Evolutionary conservation across 208 protist genomes (phyloP).

Genomic region (Angomonas ambiguus): DNA sequence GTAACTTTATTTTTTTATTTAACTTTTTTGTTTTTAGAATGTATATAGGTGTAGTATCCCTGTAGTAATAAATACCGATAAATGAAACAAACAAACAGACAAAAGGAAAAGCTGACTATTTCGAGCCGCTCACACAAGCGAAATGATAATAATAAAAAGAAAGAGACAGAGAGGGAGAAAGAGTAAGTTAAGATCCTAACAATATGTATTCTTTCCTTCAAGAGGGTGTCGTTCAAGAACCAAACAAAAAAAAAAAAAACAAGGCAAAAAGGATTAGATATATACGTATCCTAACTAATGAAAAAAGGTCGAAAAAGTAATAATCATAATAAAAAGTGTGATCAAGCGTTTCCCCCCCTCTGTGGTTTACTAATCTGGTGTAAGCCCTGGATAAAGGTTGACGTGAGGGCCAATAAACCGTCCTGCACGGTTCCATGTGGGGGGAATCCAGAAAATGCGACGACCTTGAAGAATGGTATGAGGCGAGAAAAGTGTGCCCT

Average conservation of each 20-base stretch:
- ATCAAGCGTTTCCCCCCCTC: background rate
- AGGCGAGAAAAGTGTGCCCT: conserved; percentile 66
- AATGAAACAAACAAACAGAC: too few relatives aligned
- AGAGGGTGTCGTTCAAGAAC: too few relatives aligned
- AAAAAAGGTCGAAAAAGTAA: background rate
- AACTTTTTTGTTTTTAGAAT: background rate
- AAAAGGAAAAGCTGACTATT: too few relatives aligned
- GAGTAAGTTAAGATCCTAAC: too few relatives aligned
- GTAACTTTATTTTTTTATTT: conserved; percentile 8
- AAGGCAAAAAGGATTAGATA: background rate
- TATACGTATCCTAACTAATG: background rate
- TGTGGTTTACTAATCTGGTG: conserved; percentile 50
- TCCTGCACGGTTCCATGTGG: conserved; percentile 80
- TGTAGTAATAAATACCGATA: too few relatives aligned
- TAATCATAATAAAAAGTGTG: background rate
- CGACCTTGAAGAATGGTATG: conserved; percentile 66
- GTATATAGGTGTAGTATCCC: too few relatives aligned
- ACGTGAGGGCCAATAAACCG: conserved; percentile 79
- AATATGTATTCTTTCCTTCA: conserved; percentile 1
- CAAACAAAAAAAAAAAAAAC: conserved; percentile 3
- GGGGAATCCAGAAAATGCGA: conserved; percentile 88
- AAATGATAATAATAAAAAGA: background rate
- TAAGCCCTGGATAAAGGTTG: conserved; percentile 83
- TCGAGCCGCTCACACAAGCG: too few relatives aligned
- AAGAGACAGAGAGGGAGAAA: background rate